These are phyloP conservation scores for Cucumis melo DNA, from an alignment of 306 rosid genomes.

Conservation along the genomic window DNA sequence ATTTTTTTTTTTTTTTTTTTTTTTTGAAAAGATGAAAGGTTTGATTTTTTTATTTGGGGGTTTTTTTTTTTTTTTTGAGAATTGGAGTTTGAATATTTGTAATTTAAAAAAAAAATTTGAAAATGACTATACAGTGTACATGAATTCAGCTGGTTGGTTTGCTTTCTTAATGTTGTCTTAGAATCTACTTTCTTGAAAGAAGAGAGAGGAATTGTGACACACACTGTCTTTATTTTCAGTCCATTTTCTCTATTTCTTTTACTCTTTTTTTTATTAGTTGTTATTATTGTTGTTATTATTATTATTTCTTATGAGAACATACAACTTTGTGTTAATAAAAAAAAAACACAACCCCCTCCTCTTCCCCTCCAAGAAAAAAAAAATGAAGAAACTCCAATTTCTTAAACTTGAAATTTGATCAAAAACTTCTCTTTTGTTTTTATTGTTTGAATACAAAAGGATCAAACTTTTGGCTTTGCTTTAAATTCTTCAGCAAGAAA, in stretches of 20 bases:
- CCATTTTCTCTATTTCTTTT: not conserved
- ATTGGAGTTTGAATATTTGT: not conserved
- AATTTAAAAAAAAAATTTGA: constrained; percentile 16
- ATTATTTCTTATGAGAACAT: not conserved
- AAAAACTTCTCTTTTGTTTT: not conserved
- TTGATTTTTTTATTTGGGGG: not conserved
- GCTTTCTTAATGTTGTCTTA: constrained; percentile 5
- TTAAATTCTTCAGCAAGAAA: not conserved
- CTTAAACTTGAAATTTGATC: not conserved
- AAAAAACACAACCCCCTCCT: not conserved
- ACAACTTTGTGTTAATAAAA: no score
- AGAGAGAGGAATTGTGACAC: not conserved
- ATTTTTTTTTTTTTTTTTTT: not conserved
- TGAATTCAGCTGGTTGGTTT: not conserved
- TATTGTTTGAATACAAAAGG: not conserved
- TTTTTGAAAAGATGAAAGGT: not conserved
- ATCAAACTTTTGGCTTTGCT: not conserved
- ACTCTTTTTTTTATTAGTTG: not conserved
- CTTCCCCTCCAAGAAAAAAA: not conserved
- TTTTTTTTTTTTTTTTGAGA: not conserved
- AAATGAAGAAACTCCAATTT: not conserved
- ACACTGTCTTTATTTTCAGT: not conserved
- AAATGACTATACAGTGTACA: constrained; percentile 19
- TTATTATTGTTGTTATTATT: not conserved
- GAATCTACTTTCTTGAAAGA: constrained; percentile 9